Evolutionary conservation across 306 rosid genomes (phyloP).

Genomic region (Glycine tomentella): DNA sequence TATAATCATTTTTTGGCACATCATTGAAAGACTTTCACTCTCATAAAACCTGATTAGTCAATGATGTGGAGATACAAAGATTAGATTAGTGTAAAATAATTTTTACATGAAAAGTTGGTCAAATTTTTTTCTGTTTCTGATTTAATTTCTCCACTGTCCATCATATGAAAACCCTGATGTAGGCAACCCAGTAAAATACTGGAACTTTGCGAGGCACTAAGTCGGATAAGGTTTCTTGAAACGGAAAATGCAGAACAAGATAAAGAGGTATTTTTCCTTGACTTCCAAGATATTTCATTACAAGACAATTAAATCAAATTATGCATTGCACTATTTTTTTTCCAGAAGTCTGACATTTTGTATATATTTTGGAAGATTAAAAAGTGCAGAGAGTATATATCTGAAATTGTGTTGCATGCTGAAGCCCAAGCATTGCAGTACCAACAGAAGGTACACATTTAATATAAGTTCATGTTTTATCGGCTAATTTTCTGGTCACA

Average conservation of each 20-base stretch:
- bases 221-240: conserved; percentile 79
- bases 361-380: conserved; percentile 69
- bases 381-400: conserved; percentile 77
- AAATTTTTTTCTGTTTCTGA: conserved; percentile 8
- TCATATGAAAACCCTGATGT: conserved; percentile 46
- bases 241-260: conserved; percentile 76
- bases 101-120: conserved; percentile 25
- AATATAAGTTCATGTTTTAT: conserved; percentile 18
- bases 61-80: neutral
- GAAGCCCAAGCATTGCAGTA: conserved; percentile 93
- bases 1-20: neutral
- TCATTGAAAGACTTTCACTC: conserved; percentile 14
- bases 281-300: conserved; percentile 24
- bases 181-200: conserved; percentile 58
- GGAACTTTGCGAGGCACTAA: conserved; percentile 74
- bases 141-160: conserved; percentile 29
- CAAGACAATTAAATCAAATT: conserved; percentile 17
- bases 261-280: conserved; percentile 65
- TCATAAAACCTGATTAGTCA: conserved; percentile 33
- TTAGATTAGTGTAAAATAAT: conserved; percentile 19
- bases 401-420: conserved; percentile 88
- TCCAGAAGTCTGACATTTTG: conserved; percentile 39
- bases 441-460: conserved; percentile 83
- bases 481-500: conserved; percentile 24
- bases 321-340: neutral